phyloP scores from a whole-genome alignment of 345 rosid species.

The Eucalyptus pauciflora region DNA sequence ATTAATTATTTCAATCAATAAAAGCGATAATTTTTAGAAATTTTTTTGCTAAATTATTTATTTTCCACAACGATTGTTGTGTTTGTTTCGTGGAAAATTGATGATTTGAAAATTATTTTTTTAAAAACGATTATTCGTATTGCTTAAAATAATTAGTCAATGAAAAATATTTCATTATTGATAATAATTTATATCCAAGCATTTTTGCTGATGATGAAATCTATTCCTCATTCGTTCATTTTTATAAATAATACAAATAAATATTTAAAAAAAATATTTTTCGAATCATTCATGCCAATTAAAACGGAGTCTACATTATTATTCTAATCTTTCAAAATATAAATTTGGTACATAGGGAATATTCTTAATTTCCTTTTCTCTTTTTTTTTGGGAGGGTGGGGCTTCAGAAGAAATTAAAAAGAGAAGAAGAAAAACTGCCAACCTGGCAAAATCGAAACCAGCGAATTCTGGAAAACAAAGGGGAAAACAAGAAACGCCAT shows the following conservation, averaged over 20 bases:
- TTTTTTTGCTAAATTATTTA: accelerated
- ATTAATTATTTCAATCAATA: no score
- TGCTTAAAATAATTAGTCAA: accelerated
- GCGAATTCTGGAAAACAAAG: not conserved
- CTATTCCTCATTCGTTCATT: not conserved
- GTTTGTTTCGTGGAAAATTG: accelerated
- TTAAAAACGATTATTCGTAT: accelerated
- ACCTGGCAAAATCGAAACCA: not conserved
- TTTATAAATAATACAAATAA: accelerated
- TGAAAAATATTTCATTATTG: not conserved
- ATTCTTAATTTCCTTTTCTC: not conserved
- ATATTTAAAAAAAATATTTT: not conserved
- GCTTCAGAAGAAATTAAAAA: not conserved
- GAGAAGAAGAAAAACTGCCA: not conserved
- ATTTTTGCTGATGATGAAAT: accelerated
- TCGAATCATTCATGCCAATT: accelerated
- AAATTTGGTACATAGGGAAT: not conserved
- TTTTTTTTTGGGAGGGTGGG: not conserved
- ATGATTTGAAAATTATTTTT: not conserved
- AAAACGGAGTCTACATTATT: not conserved
- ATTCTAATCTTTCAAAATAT: not conserved
- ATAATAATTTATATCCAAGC: accelerated
- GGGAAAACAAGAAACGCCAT: not conserved
- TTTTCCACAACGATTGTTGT: accelerated
- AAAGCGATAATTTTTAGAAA: accelerated